Evolutionary conservation across 2,329 filamentous ascomycete genomes (phyloP), one percentile per base, ranked within the genome.

Genomic region (Ceratocystis cacaofunesta): DNA sequence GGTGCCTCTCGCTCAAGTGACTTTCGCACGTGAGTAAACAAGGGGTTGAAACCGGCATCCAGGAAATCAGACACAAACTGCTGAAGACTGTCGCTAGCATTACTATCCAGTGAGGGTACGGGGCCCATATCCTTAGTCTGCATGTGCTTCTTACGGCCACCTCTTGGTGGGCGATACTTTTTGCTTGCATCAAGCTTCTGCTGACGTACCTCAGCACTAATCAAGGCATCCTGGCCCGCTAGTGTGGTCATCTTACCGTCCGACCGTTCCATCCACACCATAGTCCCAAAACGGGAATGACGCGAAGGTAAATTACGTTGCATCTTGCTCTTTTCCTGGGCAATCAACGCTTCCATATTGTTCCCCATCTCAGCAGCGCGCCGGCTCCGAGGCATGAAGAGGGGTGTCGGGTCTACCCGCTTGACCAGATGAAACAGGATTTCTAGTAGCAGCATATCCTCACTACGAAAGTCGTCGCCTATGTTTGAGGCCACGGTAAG

Each of bases 251-350:
- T 83, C 71, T 92, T 92, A 62, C 88, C 85, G 70, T 92, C 88
- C 61, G 91, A 88, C 65, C 92, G 81, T 76, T 95, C 90, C 46
- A 99, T 85, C 92, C 92, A 97, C 43, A 96, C 85, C 89, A 97
- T 97, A 10, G 92, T 95, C 2, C 94, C 94, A 71, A 97, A 99
- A 43, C 94, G 84, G 70, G 92, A 95, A 74, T 99, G 94, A 61
- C 94, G 81, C 2, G 90, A 92, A 0, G 92, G 89, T 2, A 88
- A 89, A 72, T 86, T 86, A 70, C 85, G 82, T 70, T 87, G 85
- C 65, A 90, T 80, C 85, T 95, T 89, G n/a, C 86, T 83, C 1
- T 86, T 85, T 75, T 99, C 94, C 71, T 94, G 90, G 64, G 83
- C 84, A 74, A 96, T 84, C 71, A 96, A 76, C 17, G 79, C 79